A percentile compares a stretch with the other conserved stretches of the same genome.
Conservation (phyloP, 768 basidiomycete species). For the Russula lepida region DNA sequence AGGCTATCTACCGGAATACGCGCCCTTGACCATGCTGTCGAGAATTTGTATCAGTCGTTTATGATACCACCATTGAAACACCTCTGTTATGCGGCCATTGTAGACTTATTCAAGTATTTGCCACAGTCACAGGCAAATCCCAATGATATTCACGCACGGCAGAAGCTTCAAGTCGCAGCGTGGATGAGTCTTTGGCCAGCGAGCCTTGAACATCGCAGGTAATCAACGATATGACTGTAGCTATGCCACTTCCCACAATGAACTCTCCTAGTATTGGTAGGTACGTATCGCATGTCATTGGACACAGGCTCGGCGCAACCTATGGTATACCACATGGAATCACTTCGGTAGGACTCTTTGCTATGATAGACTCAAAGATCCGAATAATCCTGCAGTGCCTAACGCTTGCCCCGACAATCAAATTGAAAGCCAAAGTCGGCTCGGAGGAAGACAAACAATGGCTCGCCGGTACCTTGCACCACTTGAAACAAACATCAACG, state of each 20-base stretch:
- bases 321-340: conserved; percentile 78
- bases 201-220: conserved; percentile 50
- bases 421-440: conserved; percentile 47
- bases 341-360: conserved; percentile 50
- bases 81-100: conserved; percentile 56
- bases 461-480: conserved; percentile 48
- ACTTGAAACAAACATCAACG: conserved; percentile 49
- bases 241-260: neutral
- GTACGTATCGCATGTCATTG: conserved; percentile 60
- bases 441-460: conserved; percentile 54
- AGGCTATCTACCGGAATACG: conserved; percentile 77
- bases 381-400: conserved; percentile 42
- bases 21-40: conserved; percentile 74
- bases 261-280: conserved; percentile 43
- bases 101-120: conserved; percentile 67
- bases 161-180: conserved; percentile 61
- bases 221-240: neutral
- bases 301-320: conserved; percentile 62
- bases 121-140: conserved; percentile 56
- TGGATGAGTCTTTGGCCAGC: conserved; percentile 78
- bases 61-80: conserved; percentile 52
- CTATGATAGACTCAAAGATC: neutral
- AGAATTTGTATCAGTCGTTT: conserved; percentile 51
- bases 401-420: conserved; percentile 58
- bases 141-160: conserved; percentile 44